Evolutionary conservation across 1,284 basidiomycete genomes (phyloP).

Genomic region (Tetrapyrgos nigripes): DNA sequence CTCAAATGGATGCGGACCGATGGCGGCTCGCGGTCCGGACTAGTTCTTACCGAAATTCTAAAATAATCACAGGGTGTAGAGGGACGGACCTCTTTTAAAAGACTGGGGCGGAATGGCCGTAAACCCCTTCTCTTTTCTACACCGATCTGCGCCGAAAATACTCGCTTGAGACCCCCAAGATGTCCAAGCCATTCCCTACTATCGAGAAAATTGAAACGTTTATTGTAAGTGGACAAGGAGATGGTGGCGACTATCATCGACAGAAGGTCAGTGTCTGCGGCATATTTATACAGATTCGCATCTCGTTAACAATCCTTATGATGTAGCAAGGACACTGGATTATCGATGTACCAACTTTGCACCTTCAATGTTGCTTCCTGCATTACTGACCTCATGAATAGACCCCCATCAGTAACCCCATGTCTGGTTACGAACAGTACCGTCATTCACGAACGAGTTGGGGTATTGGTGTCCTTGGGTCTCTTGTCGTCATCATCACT

Average conservation of each 20-base stretch:
- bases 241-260: slow-evolving; percentile 58
- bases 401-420: slow-evolving; percentile 33
- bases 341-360: slow-evolving; percentile 29
- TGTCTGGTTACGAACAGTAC: slow-evolving; percentile 53
- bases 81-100: no score
- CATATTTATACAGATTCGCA: not conserved
- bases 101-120: no score
- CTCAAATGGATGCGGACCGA: no score
- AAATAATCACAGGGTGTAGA: no score
- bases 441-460: slow-evolving; percentile 49
- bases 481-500: slow-evolving; percentile 53
- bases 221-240: slow-evolving; percentile 29
- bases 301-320: not conserved
- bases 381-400: slow-evolving; percentile 5
- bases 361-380: slow-evolving; percentile 5
- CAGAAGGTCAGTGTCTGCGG: slow-evolving; percentile 11
- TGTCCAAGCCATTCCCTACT: slow-evolving; percentile 25
- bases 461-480: slow-evolving; percentile 50
- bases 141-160: no score
- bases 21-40: no score
- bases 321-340: slow-evolving; percentile 19
- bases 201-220: slow-evolving; percentile 31
- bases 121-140: no score
- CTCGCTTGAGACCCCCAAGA: not conserved
- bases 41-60: no score